phyloP scores from a whole-genome alignment of 495 filamentous ascomycete genomes.

The Amphirosellinia nigrospora region DNA sequence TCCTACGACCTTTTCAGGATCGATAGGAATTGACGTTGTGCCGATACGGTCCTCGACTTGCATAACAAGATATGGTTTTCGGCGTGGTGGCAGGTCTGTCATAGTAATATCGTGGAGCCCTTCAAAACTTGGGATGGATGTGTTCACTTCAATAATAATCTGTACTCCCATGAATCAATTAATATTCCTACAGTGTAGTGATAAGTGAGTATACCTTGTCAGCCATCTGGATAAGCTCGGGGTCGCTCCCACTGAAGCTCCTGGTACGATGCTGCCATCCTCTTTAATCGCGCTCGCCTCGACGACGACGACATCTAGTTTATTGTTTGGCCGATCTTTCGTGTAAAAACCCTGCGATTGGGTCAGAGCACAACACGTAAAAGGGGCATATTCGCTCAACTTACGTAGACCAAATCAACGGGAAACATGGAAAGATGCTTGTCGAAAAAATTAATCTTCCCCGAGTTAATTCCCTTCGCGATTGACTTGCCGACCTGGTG shows the following conservation, averaged over 20 bases:
- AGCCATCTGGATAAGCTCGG: constrained; percentile 86
- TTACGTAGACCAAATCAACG: constrained; percentile 80
- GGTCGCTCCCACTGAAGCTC: constrained; percentile 83
- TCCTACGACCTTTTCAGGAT: constrained; percentile 86
- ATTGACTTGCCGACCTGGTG: constrained; percentile 95
- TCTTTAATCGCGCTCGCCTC: constrained; percentile 92
- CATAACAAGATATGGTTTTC: constrained; percentile 90
- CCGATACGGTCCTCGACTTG: constrained; percentile 80
- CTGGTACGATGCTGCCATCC: constrained; percentile 87
- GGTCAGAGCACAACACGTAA: not conserved
- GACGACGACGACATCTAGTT: constrained; percentile 82
- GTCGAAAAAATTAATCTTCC: constrained; percentile 90
- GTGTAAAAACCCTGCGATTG: constrained; percentile 75
- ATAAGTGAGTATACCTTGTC: constrained; percentile 65
- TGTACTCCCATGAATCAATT: constrained; percentile 26
- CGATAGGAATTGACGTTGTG: constrained; percentile 81
- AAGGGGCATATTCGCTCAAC: constrained; percentile 33
- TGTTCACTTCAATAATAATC: constrained; percentile 95
- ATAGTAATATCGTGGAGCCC: constrained; percentile 91
- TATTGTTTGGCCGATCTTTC: constrained; percentile 72
- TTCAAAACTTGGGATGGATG: constrained; percentile 80
- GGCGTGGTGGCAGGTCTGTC: constrained; percentile 77
- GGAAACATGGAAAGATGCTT: constrained; percentile 95
- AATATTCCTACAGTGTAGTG: not conserved
- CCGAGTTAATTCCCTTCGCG: constrained; percentile 87